Base-by-base conservation (phyloP, 805 yeast species). In the Candida mattraensis region DNA sequence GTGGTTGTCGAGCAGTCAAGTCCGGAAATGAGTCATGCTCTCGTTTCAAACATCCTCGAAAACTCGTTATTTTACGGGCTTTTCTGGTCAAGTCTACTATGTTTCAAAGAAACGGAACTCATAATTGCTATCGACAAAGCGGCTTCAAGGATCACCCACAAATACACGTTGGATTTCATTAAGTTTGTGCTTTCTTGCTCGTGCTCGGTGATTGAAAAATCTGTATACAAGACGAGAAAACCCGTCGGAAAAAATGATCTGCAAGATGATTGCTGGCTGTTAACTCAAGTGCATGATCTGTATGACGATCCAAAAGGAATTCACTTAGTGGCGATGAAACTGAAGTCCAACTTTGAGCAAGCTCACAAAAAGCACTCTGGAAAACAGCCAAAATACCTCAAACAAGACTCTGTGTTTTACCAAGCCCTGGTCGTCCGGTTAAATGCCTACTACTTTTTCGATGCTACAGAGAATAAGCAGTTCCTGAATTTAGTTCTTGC, bases 31-130 rank as follows among this genome's bases (percentile, higher is more conserved):
- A 30, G 32, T 14, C 7, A 21, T 10, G 20, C 24, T 4, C 15
- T 47, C 7, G 29, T 49, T 7, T 15, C 24, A 10, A 18, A 18
- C 4, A 24, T 47, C 12, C 30, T 45, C 3, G 37, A 31, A 5
- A 37, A 40, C 22, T 33, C 34, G 8, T 10, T 30, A 2, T 46
- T 45, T 15, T 12, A 24, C 11, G 31, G 29, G 9, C 23, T 50
- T 28, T 5, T 50, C 6, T 50, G 54, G 54, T 48, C 50, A 3
- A 24, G 46, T 13, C 9, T 48, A 9, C 37, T 50, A 4, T 48
- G 53, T 31, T 48, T 46, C 34, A 40, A 39, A 18, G 54, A 48
- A 25, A 30, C 47, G 3, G 45, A 44, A 21, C 30, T 39, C 5
- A 30, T 27, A 12, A 39, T 38, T 7, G 24, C 39, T 3, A 42